phyloP scores from a whole-genome alignment of 345 rosid species.

The Sonneratia caseolaris region DNA sequence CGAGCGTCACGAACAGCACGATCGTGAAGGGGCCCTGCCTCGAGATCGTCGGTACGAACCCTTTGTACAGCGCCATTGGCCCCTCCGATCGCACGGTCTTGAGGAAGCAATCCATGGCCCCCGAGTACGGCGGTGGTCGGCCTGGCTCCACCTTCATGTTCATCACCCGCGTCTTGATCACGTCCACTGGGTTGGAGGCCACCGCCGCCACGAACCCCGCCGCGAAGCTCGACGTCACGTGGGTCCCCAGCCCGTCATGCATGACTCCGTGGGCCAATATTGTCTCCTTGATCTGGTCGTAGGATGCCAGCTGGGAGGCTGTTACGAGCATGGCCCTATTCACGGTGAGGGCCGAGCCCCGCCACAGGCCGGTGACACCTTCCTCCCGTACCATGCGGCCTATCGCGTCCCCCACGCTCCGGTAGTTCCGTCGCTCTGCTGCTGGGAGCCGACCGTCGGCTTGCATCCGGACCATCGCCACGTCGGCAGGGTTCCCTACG shows the following conservation, averaged over 20 bases:
- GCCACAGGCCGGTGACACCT: conserved; percentile 64
- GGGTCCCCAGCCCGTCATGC: conserved; percentile 64
- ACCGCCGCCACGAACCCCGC: conserved; percentile 88
- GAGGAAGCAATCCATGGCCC: conserved; percentile 62
- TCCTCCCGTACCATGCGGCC: conserved; percentile 53
- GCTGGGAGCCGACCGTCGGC: conserved; percentile 74
- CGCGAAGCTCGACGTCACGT: conserved; percentile 64
- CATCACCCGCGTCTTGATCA: conserved; percentile 83
- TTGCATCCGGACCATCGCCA: conserved; percentile 89
- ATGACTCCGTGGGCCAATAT: conserved; percentile 40
- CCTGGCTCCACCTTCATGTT: conserved; percentile 74
- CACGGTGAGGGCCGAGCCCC: conserved; percentile 69
- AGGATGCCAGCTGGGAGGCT: conserved; percentile 69
- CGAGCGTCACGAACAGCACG: conserved; percentile 65
- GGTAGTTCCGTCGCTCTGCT: conserved; percentile 59
- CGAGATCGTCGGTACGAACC: no score
- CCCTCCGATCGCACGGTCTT: conserved; percentile 75
- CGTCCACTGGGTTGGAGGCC: conserved; percentile 74
- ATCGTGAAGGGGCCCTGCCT: conserved; percentile 83
- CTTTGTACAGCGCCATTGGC: conserved; percentile 67
- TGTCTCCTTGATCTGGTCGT: conserved; percentile 68
- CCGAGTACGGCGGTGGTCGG: conserved; percentile 49
- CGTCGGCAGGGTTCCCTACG: conserved; percentile 82
- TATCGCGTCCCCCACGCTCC: conserved; percentile 64
- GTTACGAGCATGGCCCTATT: conserved; percentile 86